These are phyloP conservation scores for Pythium plurisporium DNA, from an alignment of 352 stramenopile species.

Conservation along the genomic window DNA sequence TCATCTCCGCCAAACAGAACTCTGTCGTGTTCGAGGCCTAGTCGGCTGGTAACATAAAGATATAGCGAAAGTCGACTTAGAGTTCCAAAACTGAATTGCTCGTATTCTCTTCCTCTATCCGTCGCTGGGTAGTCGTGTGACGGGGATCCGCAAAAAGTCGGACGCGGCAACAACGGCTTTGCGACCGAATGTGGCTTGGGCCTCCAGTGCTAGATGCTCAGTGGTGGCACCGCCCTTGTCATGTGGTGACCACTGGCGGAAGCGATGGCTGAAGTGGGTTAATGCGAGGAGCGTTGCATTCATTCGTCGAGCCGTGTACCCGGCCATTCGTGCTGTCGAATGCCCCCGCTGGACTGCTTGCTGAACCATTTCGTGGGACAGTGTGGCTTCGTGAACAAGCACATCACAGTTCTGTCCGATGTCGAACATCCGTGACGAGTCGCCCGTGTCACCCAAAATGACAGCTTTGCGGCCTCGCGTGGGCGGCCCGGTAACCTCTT, in stretches of 20 bases:
- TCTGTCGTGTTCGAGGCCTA: constrained; percentile 10
- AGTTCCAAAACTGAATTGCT: too few species aligned
- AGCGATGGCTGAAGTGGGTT: constrained; percentile 86
- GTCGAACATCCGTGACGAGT: constrained; percentile 72
- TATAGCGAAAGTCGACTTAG: too few species aligned
- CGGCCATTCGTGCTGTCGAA: constrained; percentile 75
- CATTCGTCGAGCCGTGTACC: constrained; percentile 65
- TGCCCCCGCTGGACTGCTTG: constrained; percentile 71
- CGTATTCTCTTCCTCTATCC: constrained; percentile 15
- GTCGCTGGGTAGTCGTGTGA: constrained; percentile 45
- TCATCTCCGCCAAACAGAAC: constrained; percentile 17
- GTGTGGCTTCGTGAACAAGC: constrained; percentile 84
- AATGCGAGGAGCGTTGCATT: constrained; percentile 74
- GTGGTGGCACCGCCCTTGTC: constrained; percentile 36
- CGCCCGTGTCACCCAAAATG: constrained; percentile 72
- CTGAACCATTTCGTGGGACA: constrained; percentile 58
- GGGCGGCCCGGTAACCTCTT: constrained; percentile 64
- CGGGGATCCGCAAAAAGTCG: constrained; percentile 76
- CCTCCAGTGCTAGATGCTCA: constrained; percentile 65
- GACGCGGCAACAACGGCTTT: constrained; percentile 64
- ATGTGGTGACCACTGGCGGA: constrained; percentile 54
- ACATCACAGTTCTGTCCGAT: constrained; percentile 77
- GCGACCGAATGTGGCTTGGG: constrained; percentile 55
- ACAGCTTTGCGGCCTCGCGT: constrained; percentile 65
- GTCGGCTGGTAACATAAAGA: background rate